Base-by-base conservation (phyloP, 345 rosid genomes). In the Firmiana major region DNA sequence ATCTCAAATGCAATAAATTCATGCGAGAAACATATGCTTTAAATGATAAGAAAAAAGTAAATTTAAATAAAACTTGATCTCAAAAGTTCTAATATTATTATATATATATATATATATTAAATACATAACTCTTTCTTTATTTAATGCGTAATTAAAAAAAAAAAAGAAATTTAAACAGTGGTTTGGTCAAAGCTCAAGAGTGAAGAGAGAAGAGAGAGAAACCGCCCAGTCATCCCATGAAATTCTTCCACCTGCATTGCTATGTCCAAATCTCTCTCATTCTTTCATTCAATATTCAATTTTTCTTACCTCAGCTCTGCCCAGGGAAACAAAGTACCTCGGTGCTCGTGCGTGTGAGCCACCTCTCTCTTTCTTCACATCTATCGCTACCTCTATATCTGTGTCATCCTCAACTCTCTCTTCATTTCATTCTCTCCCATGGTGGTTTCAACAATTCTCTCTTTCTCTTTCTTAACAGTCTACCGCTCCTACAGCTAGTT, bases 191-290 rank as follows among this genome's bases (percentile, higher is more conserved):
- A 19, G 19, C 58, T 48, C 3, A 19, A 19, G 26, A 54, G 9
- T 16, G 22, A 8, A 55, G 74, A 72, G 83, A 31, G 34, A 31
- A 3, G 82, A 45, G 72, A 53, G 75, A 71, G 88, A 77, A 75
- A 87, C 92, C 94, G 94, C 90, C 81, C 79, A 49, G 28, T 60
- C 85, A 75, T 85, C 93, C 93, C 85, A 81, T 91, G 71, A 76
- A 78, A 88, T 75, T 81, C 89, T 82, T 83, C 87, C 95, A 88
- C 91, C 79, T 86, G 81, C 81, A 79, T 24, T 79, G 60, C 51
- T n/a, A n/a, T 43, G 17, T 68, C 31, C 53, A 43, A 43, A 43
- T 17, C 71, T 77, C 80, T 83, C 76, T 64, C 63, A 68, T 66
- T 82, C 82, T 66, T 40, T 71, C 53, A 63, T 42, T 53, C 38